A percentile compares a stretch with the other conserved stretches of the same genome.
Evolutionary conservation across 805 yeast genomes (phyloP).

Genomic region (Candida lessepsii): DNA sequence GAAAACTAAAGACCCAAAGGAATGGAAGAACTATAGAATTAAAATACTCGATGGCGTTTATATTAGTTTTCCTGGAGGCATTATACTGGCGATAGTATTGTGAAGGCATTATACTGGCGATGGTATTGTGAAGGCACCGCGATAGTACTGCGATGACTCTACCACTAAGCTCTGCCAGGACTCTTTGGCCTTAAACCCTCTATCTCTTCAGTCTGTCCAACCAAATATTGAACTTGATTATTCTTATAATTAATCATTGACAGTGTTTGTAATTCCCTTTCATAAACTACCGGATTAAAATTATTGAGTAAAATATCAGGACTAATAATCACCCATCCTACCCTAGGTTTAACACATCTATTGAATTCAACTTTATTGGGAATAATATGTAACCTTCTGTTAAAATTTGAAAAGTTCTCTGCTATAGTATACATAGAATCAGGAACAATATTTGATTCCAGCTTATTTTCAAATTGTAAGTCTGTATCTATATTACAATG

Average conservation of each 20-base stretch:
- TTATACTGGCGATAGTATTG: no score
- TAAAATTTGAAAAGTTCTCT: conserved; percentile 84
- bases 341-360: conserved; percentile 62
- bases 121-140: no score
- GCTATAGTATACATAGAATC: conserved; percentile 75
- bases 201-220: conserved; percentile 71
- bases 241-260: conserved; percentile 28
- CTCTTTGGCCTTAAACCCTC: conserved; percentile 83
- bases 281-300: conserved; percentile 43
- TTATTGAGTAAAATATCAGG: conserved; percentile 81
- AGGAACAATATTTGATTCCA: conserved; percentile 44
- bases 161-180: conserved; percentile 48
- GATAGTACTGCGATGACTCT: no score
- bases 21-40: no score
- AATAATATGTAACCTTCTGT: conserved; percentile 78
- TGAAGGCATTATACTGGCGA: no score
- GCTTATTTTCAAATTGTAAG: conserved; percentile 60
- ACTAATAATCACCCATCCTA: conserved; percentile 89
- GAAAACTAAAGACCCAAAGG: no score
- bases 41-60: no score
- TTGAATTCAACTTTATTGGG: conserved; percentile 70
- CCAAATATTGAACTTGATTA: conserved; percentile 47
- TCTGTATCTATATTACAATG: conserved; percentile 94
- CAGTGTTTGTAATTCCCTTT: conserved; percentile 29
- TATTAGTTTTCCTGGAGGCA: no score